Percentiles rank a stretch among this genome's conserved stretches.
Conservation (phyloP, 2,329 filamentous ascomycete genomes). For the Diatrype stigma region DNA sequence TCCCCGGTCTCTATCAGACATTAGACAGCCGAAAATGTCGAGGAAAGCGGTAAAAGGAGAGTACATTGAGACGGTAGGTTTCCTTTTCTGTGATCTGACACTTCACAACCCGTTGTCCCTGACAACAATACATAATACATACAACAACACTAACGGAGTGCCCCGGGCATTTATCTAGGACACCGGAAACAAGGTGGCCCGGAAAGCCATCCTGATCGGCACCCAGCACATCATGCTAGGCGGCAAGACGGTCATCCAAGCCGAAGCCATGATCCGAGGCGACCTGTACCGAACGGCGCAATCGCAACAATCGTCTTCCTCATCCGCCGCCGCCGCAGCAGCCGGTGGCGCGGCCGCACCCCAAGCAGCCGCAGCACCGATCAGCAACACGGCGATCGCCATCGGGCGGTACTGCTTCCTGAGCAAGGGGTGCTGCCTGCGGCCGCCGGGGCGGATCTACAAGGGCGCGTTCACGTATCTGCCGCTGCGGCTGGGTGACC, state of each 20-base stretch:
- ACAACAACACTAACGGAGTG: not conserved
- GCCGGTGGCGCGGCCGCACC: too few species aligned
- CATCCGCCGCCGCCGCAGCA: slow-evolving; percentile 15
- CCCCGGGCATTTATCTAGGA: slow-evolving; percentile 56
- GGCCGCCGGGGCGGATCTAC: slow-evolving; percentile 78
- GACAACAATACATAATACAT: too few species aligned
- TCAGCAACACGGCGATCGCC: slow-evolving; percentile 66
- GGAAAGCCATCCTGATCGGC: slow-evolving; percentile 84
- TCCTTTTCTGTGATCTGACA: not conserved
- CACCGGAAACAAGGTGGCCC: slow-evolving; percentile 96
- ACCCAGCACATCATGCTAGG: slow-evolving; percentile 98
- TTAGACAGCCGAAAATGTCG: slow-evolving; percentile 54
- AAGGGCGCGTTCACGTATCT: slow-evolving; percentile 79
- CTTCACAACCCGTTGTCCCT: not conserved
- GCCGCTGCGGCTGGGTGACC: slow-evolving; percentile 88
- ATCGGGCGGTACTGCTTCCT: slow-evolving; percentile 93
- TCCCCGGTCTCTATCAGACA: too few species aligned
- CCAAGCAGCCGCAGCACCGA: slow-evolving; percentile 30
- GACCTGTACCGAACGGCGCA: slow-evolving; percentile 66
- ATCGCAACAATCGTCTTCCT: slow-evolving; percentile 34
- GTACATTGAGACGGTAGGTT: slow-evolving; percentile 88
- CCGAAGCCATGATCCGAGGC: slow-evolving; percentile 88
- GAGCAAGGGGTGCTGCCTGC: slow-evolving; percentile 70
- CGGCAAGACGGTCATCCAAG: slow-evolving; percentile 92
- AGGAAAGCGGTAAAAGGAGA: slow-evolving; percentile 78